Percentiles rank a stretch among this genome's conserved stretches.
Conservation (phyloP, 1,284 basidiomycete species). For the Tylopilus orsonianus region DNA sequence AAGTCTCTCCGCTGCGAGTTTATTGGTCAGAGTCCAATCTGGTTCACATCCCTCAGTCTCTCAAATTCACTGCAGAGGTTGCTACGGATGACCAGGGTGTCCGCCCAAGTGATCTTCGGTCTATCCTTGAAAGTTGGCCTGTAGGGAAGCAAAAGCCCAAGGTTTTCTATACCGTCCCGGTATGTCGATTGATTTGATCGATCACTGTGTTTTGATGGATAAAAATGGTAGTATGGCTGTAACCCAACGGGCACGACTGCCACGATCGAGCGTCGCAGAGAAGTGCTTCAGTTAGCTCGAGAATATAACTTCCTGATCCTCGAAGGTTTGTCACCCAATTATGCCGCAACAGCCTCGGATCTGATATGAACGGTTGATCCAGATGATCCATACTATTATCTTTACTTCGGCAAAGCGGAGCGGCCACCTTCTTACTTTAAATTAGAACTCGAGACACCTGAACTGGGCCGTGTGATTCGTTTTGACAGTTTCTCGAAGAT, state of each 20-base stretch:
- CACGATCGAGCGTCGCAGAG: slow-evolving; percentile 70
- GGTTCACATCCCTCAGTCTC: neutral
- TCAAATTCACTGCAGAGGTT: slow-evolving; percentile 55
- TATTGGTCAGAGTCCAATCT: slow-evolving; percentile 49
- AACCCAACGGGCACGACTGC: slow-evolving; percentile 86
- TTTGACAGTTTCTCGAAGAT: slow-evolving; percentile 92
- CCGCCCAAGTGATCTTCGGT: slow-evolving; percentile 59
- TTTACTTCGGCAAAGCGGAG: slow-evolving; percentile 67
- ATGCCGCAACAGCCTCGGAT: neutral
- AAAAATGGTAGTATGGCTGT: slow-evolving; percentile 61
- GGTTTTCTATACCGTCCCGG: slow-evolving; percentile 82
- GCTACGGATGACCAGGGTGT: slow-evolving; percentile 81
- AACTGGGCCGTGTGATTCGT: slow-evolving; percentile 77
- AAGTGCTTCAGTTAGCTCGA: slow-evolving; percentile 73
- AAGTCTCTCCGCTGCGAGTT: slow-evolving; percentile 55
- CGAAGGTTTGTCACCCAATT: slow-evolving; percentile 56
- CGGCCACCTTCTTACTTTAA: slow-evolving; percentile 77
- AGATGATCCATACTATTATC: slow-evolving; percentile 81
- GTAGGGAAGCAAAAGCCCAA: slow-evolving; percentile 72
- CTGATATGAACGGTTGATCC: slow-evolving; percentile 5
- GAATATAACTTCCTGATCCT: slow-evolving; percentile 83
- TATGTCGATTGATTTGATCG: slow-evolving; percentile 35
- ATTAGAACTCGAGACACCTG: slow-evolving; percentile 60
- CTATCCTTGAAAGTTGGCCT: slow-evolving; percentile 78
- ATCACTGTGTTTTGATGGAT: slow-evolving; percentile 4